Percentiles rank a stretch among this genome's conserved stretches.
Evolutionary conservation across 2,329 filamentous ascomycete species (phyloP).

Genomic region (Aspergillus sp.): DNA sequence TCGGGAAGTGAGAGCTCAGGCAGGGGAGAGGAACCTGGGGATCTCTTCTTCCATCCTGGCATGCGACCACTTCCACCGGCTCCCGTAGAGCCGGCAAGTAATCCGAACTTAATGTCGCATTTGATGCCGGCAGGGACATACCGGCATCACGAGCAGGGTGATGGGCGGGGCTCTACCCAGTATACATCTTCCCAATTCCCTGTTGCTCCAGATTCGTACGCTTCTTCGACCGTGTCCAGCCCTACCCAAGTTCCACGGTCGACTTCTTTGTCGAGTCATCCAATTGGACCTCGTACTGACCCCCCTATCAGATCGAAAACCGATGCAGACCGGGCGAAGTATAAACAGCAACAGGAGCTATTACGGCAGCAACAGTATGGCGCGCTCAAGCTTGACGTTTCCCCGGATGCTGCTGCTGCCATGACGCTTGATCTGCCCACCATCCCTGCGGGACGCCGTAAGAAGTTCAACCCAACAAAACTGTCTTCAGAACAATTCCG

Average conservation of each 20-base stretch:
- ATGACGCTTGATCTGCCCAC: constrained; percentile 80
- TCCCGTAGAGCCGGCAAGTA: constrained; percentile 58
- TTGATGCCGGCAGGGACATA: constrained; percentile 63
- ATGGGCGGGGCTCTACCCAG: constrained; percentile 36
- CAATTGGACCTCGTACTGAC: constrained; percentile 74
- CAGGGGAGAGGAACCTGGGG: constrained; percentile 77
- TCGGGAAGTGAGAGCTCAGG: constrained; percentile 65
- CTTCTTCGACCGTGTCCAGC: constrained; percentile 46
- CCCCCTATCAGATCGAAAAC: constrained; percentile 91
- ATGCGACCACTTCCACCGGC: constrained; percentile 67
- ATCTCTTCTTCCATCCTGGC: constrained; percentile 92
- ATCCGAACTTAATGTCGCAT: constrained; percentile 47
- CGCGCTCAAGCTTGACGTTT: constrained; percentile 51
- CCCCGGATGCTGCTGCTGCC: constrained; percentile 46
- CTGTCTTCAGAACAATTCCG: constrained; percentile 78
- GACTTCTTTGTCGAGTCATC: constrained; percentile 80
- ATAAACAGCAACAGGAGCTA: constrained; percentile 57
- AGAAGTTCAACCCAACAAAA: constrained; percentile 83
- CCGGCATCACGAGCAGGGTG: constrained; percentile 51
- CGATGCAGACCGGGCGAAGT: constrained; percentile 71
- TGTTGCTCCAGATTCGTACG: constrained; percentile 55
- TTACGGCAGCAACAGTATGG: constrained; percentile 53
- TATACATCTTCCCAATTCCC: constrained; percentile 42
- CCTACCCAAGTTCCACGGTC: constrained; percentile 65
- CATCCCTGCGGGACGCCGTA: constrained; percentile 74